Evolutionary conservation across 1,284 basidiomycete genomes (phyloP), one percentile per base, ranked within the genome.

Genomic region (Irpex rosettiformis): DNA sequence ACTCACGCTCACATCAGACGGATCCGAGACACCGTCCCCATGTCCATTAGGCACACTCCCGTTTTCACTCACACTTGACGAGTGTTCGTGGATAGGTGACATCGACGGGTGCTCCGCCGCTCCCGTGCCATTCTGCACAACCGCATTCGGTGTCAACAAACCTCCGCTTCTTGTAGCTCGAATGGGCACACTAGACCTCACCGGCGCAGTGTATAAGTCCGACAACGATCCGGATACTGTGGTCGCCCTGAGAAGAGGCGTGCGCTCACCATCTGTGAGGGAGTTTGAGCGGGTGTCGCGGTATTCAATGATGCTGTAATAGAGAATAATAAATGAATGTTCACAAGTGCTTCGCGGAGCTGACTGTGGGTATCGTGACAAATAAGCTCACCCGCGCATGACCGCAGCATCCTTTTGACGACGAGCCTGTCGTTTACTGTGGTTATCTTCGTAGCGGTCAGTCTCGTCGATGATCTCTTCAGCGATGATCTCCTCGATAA

Each of bases 401-500:
- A 94, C 79, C 7, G 85, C 81, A 7, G 88, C 82, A 6, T 86
- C 91, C 8, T 88, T 89, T 61, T 83, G 74, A 25, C 93, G 80
- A 65, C 82, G 87, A 0, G 89, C 90, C 16, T 78, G 77, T 54
- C 79, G 79, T 70, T 94, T 94, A 51, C 84, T 86, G 56, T 86
- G 85, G 68, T 94, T 96, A 66, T 94, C 92, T 64, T 91, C 86
- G 66, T 90, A 94, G 21, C 86, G 80, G 73, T 96, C 93, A 3
- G 93, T 95, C 72, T 96, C 93, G 68, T 96, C 93, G 40, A 95
- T 86, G 55, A 93, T 93, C 72, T 95, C 93, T 72, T 91, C 91
- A 0, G 88, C 86, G 21, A 94, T 90, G 63, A 94, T 93, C 78
- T 96, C 93, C 79, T 90, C 88, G 60, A 90, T 90, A 63, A 89